Base-by-base conservation (phyloP, 257 asterid species). In the Cynanchum wilfordii region DNA sequence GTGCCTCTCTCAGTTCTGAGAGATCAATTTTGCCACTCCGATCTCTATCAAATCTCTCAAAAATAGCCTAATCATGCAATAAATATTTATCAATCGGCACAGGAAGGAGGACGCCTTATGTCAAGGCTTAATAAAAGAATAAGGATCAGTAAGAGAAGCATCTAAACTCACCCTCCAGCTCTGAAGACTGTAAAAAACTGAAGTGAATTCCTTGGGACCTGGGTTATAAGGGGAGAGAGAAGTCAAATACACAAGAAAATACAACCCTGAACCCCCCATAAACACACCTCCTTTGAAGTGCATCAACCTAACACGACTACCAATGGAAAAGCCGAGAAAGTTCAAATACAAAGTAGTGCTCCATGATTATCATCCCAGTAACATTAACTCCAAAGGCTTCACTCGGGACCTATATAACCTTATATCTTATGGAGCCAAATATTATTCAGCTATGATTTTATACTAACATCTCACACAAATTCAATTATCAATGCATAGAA, bases 201-300 rank as follows among this genome's bases (percentile, higher is more conserved):
- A 83, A 52, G 87, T 87, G 79, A 91, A 94, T 80, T 94, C 98
- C 84, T 91, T 91, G 24, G 99, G 99, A 60, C 98, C 98, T 91
- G 66, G 1, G 30, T 44, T 68, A 51, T 16, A 59, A 68, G 47
- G 10, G 11, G 47, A 42, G 54, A 52, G 50, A 42, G 58, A 51
- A 13, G 17, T 58, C 56, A 11, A 13, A 12, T 47, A 64, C 12
- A 66, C 17, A 77, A 59, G 62, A 69, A 62, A 72, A 66, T 33
- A 29, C 25, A 42, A 27, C 47, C 47, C 47, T 42, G 47, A 42
- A 47, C 15, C 13, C 52, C 10, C 52, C 19, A 9, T n/a, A 59
- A 27, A 2, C 12, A 19, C 66, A 30, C 1, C 0, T 62, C 19
- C 42, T 62, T 62, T 30, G 16, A 38, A 15, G 47, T 16, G 68